Percentiles rank a stretch among this genome's conserved stretches.
phyloP scores from a whole-genome alignment of 352 stramenopile species.

The Pythium grandisporangium region DNA sequence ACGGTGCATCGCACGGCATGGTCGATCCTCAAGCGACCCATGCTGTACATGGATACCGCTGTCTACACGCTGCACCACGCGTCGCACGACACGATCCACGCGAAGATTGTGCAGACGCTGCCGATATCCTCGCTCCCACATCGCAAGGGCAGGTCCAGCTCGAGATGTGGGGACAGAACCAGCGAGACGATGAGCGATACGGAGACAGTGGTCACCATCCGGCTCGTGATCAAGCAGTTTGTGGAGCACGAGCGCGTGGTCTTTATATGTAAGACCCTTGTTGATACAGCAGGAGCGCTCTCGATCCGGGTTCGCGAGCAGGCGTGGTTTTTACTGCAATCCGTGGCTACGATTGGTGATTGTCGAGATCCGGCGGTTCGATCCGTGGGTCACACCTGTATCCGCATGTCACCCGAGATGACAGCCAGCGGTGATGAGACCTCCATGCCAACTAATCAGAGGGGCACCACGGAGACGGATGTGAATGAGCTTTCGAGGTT shows the following conservation, averaged over 20 bases:
- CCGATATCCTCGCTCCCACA: conserved; percentile 16
- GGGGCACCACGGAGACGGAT: too few relatives aligned
- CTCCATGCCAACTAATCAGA: too few relatives aligned
- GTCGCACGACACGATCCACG: conserved; percentile 22
- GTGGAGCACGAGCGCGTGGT: conserved; percentile 9
- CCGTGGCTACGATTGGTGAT: too few relatives aligned
- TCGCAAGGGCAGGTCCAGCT: too few relatives aligned
- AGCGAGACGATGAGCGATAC: too few relatives aligned
- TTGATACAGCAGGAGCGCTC: conserved; percentile 9
- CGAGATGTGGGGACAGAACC: too few relatives aligned
- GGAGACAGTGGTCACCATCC: conserved; percentile 12
- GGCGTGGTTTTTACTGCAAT: conserved; percentile 9
- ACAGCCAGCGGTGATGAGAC: conserved; percentile 1
- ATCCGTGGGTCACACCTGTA: conserved; percentile 8
- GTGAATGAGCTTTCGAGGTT: conserved; percentile 36
- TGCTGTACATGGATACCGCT: conserved; percentile 17
- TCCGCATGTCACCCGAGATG: conserved; percentile 12
- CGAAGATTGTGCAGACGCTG: conserved; percentile 33
- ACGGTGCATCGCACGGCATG: conserved; percentile 26
- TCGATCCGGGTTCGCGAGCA: conserved; percentile 9
- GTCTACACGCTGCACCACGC: conserved; percentile 21
- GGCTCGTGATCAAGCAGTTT: conserved; percentile 13
- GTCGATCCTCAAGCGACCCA: conserved; percentile 7
- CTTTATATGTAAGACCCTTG: conserved; percentile 9
- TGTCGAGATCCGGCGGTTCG: background rate